These are phyloP conservation scores for Ensete glaucum DNA, from an alignment of 176 grass and related monocot species.

Conservation along the genomic window DNA sequence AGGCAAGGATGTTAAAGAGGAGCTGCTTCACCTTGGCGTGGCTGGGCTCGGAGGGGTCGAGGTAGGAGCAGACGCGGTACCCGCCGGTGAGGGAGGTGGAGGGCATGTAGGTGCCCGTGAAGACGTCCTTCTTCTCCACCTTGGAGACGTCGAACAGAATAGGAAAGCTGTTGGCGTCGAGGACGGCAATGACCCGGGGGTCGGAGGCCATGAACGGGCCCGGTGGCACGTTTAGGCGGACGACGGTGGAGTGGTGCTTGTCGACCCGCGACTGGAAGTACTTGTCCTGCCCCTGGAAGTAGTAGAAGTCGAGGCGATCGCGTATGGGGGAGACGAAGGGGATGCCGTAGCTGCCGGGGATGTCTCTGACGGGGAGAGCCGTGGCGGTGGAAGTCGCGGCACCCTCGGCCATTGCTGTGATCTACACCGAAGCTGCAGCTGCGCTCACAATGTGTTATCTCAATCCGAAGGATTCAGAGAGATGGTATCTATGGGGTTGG, in stretches of 20 bases:
- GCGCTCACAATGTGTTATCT: too few species aligned
- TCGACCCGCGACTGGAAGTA: conserved; percentile 49
- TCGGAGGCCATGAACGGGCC: conserved; percentile 41
- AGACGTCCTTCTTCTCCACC: conserved; percentile 57
- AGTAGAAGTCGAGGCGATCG: conserved; percentile 67
- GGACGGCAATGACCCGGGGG: conserved; percentile 42
- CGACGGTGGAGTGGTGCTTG: conserved; percentile 45
- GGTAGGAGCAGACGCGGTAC: conserved; percentile 52
- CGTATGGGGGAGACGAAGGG: conserved; percentile 34
- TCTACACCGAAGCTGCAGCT: too few species aligned
- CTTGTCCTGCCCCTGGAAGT: conserved; percentile 48
- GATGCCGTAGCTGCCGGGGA: conserved; percentile 45
- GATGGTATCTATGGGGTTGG: too few species aligned
- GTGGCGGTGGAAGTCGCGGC: too few species aligned
- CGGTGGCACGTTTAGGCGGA: conserved; percentile 49
- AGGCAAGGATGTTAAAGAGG: conserved; percentile 38
- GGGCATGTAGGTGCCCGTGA: conserved; percentile 56
- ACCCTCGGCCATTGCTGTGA: too few species aligned
- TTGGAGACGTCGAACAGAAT: conserved; percentile 54
- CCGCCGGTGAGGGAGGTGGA: conserved; percentile 46
- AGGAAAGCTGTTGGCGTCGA: conserved; percentile 59
- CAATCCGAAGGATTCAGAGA: too few species aligned
- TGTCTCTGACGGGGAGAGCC: not conserved
- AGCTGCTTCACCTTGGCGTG: conserved; percentile 56
- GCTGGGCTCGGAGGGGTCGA: conserved; percentile 44